A percentile compares a stretch with the other conserved stretches of the same genome.
Evolutionary conservation across 257 asterid species (phyloP).

Genomic region (Nemophila menziesii): DNA sequence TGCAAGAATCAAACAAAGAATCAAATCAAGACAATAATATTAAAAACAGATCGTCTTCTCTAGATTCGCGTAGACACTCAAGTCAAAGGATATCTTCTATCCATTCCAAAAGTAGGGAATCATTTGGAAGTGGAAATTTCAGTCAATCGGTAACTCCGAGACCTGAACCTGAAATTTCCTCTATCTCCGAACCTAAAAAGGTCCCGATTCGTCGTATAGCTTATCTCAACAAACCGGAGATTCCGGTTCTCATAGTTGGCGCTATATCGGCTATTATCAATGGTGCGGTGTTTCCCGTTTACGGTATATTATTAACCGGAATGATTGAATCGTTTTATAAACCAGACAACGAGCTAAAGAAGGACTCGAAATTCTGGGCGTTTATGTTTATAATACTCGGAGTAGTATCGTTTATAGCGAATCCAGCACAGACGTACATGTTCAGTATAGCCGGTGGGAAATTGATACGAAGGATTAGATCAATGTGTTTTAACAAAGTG

Average conservation of each 20-base stretch:
- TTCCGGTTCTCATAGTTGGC: slow-evolving; percentile 39
- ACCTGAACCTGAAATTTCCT: slow-evolving; percentile 3
- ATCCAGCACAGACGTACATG: slow-evolving; percentile 38
- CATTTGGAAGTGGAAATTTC: slow-evolving; percentile 53
- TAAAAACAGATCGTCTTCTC: slow-evolving; percentile 22
- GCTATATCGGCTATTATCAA: slow-evolving; percentile 30
- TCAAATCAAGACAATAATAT: slow-evolving; percentile 26
- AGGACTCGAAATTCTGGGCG: slow-evolving; percentile 53
- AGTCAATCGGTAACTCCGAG: slow-evolving; percentile 16
- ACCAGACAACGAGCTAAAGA: slow-evolving; percentile 30
- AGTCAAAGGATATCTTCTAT: slow-evolving; percentile 39
- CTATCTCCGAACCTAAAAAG: slow-evolving; percentile 19
- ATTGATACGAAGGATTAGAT: slow-evolving; percentile 39
- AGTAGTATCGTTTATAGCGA: slow-evolving; percentile 23
- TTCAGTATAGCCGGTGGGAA: slow-evolving; percentile 56
- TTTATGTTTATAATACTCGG: slow-evolving; percentile 39
- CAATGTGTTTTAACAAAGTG: slow-evolving; percentile 49
- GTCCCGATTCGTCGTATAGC: slow-evolving; percentile 47
- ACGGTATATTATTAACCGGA: slow-evolving; percentile 39
- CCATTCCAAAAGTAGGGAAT: slow-evolving; percentile 41
- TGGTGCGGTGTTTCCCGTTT: slow-evolving; percentile 52
- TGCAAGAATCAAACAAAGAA: slow-evolving; percentile 33
- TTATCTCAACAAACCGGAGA: slow-evolving; percentile 41
- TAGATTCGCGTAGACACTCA: slow-evolving; percentile 33
- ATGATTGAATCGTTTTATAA: slow-evolving; percentile 39